These are phyloP conservation scores for Parachaetomium inaequale DNA, from an alignment of 495 filamentous ascomycete species.

Conservation along the genomic window DNA sequence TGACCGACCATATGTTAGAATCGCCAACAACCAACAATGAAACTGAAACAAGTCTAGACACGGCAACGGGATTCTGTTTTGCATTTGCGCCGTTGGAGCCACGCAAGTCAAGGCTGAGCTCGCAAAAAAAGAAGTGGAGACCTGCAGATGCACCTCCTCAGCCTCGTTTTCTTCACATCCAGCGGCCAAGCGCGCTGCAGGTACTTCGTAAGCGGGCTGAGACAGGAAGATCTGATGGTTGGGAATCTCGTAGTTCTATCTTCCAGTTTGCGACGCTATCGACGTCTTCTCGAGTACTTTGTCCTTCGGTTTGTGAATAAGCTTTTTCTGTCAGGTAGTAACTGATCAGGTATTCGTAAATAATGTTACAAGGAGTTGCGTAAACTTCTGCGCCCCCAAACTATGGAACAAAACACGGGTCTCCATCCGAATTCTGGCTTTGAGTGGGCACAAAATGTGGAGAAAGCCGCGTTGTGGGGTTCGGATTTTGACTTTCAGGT, in stretches of 20 bases:
- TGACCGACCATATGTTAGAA: background rate
- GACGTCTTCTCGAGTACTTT: background rate
- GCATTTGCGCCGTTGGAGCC: background rate
- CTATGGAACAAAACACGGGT: background rate
- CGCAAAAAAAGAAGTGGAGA: constrained; percentile 4
- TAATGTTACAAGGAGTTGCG: too few species aligned
- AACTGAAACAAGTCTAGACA: background rate
- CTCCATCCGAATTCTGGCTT: background rate
- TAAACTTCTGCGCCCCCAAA: too few species aligned
- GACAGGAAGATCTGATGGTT: background rate
- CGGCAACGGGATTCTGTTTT: background rate
- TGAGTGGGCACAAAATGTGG: background rate
- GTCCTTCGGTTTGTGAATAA: background rate
- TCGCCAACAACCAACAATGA: background rate
- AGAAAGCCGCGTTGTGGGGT: background rate
- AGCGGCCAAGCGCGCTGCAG: too few species aligned
- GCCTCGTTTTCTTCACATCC: too few species aligned
- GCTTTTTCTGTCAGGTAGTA: too few species aligned
- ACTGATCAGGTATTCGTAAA: too few species aligned
- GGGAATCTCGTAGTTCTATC: background rate
- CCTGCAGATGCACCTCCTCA: constrained; percentile 13
- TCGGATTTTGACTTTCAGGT: background rate
- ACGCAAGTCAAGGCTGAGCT: constrained; percentile 16
- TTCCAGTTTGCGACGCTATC: background rate
- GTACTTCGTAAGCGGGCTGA: too few species aligned